Percentiles rank a stretch among this genome's conserved stretches.
phyloP scores from a whole-genome alignment of 306 rosid genomes.

The Fragaria vesca region DNA sequence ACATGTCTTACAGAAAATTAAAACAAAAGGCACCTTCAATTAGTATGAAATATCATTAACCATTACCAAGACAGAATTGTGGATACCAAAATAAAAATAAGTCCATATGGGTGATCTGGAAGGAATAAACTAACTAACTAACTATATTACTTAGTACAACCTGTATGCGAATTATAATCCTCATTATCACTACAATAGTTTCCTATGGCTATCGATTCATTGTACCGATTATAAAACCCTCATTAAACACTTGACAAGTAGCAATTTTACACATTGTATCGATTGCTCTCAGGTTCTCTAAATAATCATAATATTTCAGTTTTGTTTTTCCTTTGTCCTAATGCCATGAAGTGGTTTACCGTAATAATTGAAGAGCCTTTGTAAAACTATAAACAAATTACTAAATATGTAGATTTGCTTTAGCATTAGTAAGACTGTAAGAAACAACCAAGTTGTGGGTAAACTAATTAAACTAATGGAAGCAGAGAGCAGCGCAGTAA shows the following conservation, averaged over 20 bases:
- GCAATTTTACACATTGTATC: background rate
- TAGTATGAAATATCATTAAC: background rate
- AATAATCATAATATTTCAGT: background rate
- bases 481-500: background rate
- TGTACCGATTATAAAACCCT: too few relatives aligned
- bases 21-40: background rate
- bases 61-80: background rate
- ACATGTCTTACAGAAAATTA: background rate
- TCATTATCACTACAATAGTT: background rate
- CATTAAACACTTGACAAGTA: background rate
- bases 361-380: background rate
- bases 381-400: background rate
- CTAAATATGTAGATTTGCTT: background rate
- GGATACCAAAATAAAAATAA: background rate
- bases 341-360: background rate
- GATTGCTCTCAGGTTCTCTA: background rate
- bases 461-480: background rate
- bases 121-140: background rate
- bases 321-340: background rate
- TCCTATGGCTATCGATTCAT: background rate
- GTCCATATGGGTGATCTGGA: background rate
- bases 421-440: background rate
- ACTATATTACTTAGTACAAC: background rate
- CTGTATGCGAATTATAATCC: background rate
- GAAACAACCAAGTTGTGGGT: background rate